Evolutionary conservation across 2,329 filamentous ascomycete species (phyloP).

Genomic region (Xylaria arbuscula): DNA sequence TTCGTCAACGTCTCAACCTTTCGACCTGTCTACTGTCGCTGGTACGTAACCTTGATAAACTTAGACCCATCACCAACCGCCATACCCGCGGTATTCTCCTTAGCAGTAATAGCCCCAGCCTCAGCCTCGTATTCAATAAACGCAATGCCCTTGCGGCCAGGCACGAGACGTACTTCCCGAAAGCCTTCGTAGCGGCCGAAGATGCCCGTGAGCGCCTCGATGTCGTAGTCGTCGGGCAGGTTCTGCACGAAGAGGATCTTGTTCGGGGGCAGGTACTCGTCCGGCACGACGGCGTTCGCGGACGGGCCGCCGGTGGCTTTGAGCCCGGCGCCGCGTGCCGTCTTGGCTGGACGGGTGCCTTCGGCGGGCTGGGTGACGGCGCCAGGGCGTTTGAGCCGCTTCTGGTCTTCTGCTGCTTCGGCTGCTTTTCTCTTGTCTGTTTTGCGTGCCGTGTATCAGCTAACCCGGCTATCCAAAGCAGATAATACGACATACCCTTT

Average conservation of each 20-base stretch:
- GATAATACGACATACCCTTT: constrained; percentile 73
- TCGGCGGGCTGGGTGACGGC: constrained; percentile 57
- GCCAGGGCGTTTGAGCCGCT: constrained; percentile 74
- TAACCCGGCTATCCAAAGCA: background rate
- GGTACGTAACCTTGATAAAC: constrained; percentile 94
- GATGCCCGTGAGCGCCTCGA: constrained; percentile 80
- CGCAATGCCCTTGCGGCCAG: constrained; percentile 86
- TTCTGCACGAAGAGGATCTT: constrained; percentile 97
- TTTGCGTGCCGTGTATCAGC: constrained; percentile 1
- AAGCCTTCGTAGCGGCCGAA: constrained; percentile 95
- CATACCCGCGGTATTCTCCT: constrained; percentile 92
- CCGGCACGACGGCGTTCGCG: constrained; percentile 81
- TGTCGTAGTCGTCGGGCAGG: constrained; percentile 85
- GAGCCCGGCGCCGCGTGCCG: constrained; percentile 76
- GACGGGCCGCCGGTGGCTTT: constrained; percentile 78
- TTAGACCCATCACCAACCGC: constrained; percentile 78
- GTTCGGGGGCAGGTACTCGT: constrained; percentile 97
- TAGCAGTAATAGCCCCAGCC: constrained; percentile 88
- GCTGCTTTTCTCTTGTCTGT: constrained; percentile 81
- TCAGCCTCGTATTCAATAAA: constrained; percentile 98
- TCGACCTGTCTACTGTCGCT: constrained; percentile 75
- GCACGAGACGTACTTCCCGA: constrained; percentile 89
- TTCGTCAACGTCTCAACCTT: background rate
- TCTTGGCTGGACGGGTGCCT: constrained; percentile 72
- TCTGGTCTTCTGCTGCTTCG: constrained; percentile 81